Base-by-base conservation (phyloP, 2,329 filamentous ascomycete genomes). In the Aspergillus caelatus region DNA sequence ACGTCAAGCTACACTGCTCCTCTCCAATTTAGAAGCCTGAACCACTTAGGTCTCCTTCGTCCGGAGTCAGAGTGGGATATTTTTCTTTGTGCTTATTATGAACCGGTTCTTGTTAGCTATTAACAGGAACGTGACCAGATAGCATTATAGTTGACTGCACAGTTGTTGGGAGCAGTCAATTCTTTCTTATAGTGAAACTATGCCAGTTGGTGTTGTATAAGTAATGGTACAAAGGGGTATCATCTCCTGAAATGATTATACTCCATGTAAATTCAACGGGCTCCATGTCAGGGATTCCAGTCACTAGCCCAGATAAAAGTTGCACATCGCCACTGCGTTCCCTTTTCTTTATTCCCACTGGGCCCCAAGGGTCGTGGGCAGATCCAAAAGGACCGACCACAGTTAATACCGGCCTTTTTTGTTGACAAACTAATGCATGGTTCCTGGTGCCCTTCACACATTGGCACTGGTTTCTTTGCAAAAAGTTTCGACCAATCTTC, bases 401-500 rank as follows among this genome's bases (percentile, higher is more conserved):
- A 89, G 72, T 98, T 99, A 66, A 92, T 81, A 1, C 95, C 95
- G 0, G 92, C 84, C 74, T 98, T 98, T 81, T 94, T 97, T 1
- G 94, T 97, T 21, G 89, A 85, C 58, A 94, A 81, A 67, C 85
- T 92, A 67, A 93, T 91, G 77, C 95, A 98, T 3, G 92, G 91
- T 71, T 98, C 94, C 59, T 88, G 84, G 73, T 99, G 95, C 55
- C 81, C 80, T 70, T 97, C 93, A 74, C 95, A 99, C 62, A 85
- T 86, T 1, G 95, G 95, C 1, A 87, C 83, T 1, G 87, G 80
- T 62, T 91, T 89, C 75, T 90, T 93, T 19, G 89, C 87, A 65
- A 98, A 89, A 16, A 98, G 83, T 74, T 90, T 93, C 5, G 88
- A 89, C 95, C 95, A 98, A 26, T 90, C 90, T 72, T 95, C 90